Evolutionary conservation across 108 stramenopile species (phyloP), one percentile per base, ranked within the genome.

Genomic region (Ochromonas danica): DNA sequence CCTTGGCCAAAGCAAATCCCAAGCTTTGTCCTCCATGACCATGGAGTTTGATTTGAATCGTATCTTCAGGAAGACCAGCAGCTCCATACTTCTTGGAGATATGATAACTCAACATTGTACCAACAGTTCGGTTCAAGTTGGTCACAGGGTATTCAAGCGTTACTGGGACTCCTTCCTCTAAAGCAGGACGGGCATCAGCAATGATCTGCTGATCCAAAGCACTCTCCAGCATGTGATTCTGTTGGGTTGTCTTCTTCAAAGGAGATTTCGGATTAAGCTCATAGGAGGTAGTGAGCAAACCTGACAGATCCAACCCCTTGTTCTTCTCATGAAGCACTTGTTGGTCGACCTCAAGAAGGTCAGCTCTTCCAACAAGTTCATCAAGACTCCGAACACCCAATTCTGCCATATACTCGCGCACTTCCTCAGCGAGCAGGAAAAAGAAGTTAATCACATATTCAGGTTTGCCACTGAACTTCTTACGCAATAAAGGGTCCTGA

Each of bases 361-460:
- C 94, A 30, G 94, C 94, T 71, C 95, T 92, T 40, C 95, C 95
- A 84, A 98, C 87, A 91, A 96, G 93, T 33, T 98, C 97, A 75
- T 93, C 93, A 83, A 96, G 87, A 41, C 85, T 91, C 38, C 95
- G 89, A 91, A 94, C 94, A 77, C 97, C 97, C 57, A 98, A 74
- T 80, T 91, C 88, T 31, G 94, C 94, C 94, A 98, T 94, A 62
- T 93, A 93, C 80, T 94, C 93, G 40, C 97, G 91, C 35, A 84
- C 30, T 78, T 96, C 95, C 84, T 96, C 96, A 57, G 95, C 95
- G 84, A 96, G 84, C 80, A 96, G 84, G 80, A 93, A 95, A 81
- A 96, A 94, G 88, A 94, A 98, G 85, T 96, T 96, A 78, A 96
- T 87, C 39, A 98, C 97, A 85, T 96, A 95, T 83, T 96, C 95